Conservation (phyloP, 1,284 basidiomycete species). For the Ganoderma lucidum region DNA sequence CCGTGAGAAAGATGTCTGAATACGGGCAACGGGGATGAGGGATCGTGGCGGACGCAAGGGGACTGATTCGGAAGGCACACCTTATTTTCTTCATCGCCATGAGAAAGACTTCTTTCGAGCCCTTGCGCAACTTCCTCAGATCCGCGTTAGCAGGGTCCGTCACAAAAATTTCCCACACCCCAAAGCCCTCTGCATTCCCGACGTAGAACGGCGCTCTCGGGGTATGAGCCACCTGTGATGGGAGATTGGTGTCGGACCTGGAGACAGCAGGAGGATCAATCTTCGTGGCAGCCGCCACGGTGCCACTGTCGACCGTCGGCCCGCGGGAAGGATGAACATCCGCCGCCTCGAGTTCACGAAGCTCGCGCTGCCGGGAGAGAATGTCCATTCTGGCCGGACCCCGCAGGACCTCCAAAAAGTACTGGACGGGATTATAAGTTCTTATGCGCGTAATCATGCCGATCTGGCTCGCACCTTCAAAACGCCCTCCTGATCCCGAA, state of each 20-base stretch:
- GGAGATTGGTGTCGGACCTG: neutral
- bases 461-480: neutral
- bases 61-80: slow-evolving; percentile 38
- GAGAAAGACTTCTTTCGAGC: slow-evolving; percentile 48
- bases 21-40: neutral
- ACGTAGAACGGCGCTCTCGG: slow-evolving; percentile 47
- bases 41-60: neutral
- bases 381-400: neutral
- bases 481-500: neutral
- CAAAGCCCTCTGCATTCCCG: slow-evolving; percentile 54
- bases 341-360: neutral
- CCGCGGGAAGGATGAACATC: neutral
- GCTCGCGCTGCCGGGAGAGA: neutral
- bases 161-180: slow-evolving; percentile 57
- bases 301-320: neutral
- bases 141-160: slow-evolving; percentile 48
- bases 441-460: no score
- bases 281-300: neutral
- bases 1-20: slow-evolving; percentile 64
- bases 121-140: slow-evolving; percentile 46
- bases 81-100: slow-evolving; percentile 60
- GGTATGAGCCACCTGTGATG: neutral
- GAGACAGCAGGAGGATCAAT: neutral
- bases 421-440: neutral
- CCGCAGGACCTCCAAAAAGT: neutral